phyloP scores from a whole-genome alignment of 768 basidiomycete genomes.

The Calocybe gangraenosa region DNA sequence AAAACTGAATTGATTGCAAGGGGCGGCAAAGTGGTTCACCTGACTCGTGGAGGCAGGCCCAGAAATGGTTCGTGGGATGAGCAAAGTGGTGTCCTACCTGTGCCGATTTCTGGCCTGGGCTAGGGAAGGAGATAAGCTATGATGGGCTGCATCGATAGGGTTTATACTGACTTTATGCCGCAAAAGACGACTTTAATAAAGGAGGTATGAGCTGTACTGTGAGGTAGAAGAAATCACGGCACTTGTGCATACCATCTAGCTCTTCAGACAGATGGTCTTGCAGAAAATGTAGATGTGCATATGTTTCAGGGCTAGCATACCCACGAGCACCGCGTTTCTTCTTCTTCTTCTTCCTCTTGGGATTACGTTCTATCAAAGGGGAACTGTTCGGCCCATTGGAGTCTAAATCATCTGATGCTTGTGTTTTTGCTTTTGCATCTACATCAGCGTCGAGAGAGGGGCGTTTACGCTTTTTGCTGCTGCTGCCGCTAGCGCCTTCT shows the following conservation, averaged over 20 bases:
- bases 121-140: constrained; percentile 27
- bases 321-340: constrained; percentile 26
- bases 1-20: too few relatives aligned
- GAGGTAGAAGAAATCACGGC: background rate
- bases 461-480: too few relatives aligned
- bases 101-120: constrained; percentile 67
- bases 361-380: too few relatives aligned
- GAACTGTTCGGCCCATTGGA: too few relatives aligned
- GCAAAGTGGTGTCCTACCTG: constrained; percentile 75
- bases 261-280: constrained; percentile 48
- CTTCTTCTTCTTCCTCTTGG: too few relatives aligned
- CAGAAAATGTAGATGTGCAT: constrained; percentile 46
- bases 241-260: constrained; percentile 60
- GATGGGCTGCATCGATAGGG: too few relatives aligned
- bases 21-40: too few relatives aligned
- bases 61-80: constrained; percentile 80
- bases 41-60: constrained; percentile 64
- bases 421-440: too few relatives aligned
- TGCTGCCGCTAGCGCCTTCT: too few relatives aligned
- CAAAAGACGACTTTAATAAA: constrained; percentile 71
- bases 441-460: too few relatives aligned
- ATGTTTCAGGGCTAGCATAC: constrained; percentile 48
- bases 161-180: constrained; percentile 67
- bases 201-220: too few relatives aligned
- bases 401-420: too few relatives aligned